Conservation (phyloP, 257 asterid species). For the Coffea canephora region DNA sequence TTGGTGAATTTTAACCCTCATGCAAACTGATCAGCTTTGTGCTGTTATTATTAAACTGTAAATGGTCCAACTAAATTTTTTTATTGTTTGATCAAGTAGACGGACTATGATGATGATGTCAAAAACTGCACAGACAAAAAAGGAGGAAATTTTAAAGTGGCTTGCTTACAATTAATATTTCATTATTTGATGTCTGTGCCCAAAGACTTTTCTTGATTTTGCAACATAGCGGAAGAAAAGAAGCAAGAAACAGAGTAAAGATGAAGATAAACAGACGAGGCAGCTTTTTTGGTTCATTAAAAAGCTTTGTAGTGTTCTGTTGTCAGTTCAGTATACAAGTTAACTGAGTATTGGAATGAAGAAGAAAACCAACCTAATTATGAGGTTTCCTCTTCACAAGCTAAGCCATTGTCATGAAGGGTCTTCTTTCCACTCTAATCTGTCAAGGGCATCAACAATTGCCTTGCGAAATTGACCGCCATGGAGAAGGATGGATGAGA, state of each 20-base stretch:
- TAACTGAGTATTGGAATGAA: not conserved
- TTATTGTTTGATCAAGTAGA: no score
- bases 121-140: no score
- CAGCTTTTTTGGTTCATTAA: not conserved
- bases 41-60: not conserved
- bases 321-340: not conserved
- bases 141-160: not conserved
- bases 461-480: constrained; percentile 77
- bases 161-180: no score
- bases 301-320: not conserved
- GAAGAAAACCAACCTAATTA: not conserved
- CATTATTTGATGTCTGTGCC: not conserved
- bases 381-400: not conserved
- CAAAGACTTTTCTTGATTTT: not conserved
- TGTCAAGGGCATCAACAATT: constrained; percentile 69
- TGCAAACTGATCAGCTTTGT: not conserved
- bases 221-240: no score
- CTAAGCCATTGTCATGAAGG: constrained; percentile 32
- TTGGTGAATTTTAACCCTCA: no score
- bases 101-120: not conserved
- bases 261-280: not conserved
- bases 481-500: constrained; percentile 85
- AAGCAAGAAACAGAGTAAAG: not conserved
- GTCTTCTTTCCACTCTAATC: constrained; percentile 77
- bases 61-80: not conserved